A percentile compares a stretch with the other conserved stretches of the same genome.
phyloP scores from a whole-genome alignment of 768 basidiomycete genomes.

The Naganishia antarctica region DNA sequence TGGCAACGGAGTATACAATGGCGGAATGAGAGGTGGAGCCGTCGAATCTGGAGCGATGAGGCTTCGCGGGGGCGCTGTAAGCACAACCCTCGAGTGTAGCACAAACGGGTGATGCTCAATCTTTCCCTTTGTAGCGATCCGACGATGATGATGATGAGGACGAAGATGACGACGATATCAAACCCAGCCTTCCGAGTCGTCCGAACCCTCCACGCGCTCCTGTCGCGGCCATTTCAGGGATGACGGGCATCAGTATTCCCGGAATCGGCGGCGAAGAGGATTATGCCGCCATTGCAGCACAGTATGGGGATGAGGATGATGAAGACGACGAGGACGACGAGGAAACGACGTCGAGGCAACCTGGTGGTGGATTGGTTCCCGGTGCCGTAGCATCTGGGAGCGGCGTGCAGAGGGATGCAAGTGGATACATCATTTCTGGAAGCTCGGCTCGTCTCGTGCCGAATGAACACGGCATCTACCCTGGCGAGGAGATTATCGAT shows the following conservation, averaged over 20 bases:
- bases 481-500: constrained; percentile 74
- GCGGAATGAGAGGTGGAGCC: constrained; percentile 22
- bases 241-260: constrained; percentile 4
- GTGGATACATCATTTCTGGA: constrained; percentile 15
- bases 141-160: constrained; percentile 28
- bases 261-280: constrained; percentile 17
- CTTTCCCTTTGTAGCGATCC: background rate
- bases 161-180: constrained; percentile 24
- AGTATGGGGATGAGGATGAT: constrained; percentile 26
- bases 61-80: constrained; percentile 15
- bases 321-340: constrained; percentile 27
- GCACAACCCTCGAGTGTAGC: background rate
- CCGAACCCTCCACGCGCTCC: constrained; percentile 5
- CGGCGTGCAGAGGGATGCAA: constrained; percentile 16
- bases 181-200: background rate
- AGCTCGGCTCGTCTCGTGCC: constrained; percentile 29
- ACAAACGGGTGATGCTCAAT: no score
- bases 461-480: constrained; percentile 49
- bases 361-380: background rate
- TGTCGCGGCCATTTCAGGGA: background rate
- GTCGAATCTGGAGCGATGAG: background rate
- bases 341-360: constrained; percentile 4
- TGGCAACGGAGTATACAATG: constrained; percentile 23
- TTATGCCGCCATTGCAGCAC: constrained; percentile 4
- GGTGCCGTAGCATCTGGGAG: constrained; percentile 13